Base-by-base conservation (phyloP, 805 yeast genomes). In the Komagataella mondaviorum region DNA sequence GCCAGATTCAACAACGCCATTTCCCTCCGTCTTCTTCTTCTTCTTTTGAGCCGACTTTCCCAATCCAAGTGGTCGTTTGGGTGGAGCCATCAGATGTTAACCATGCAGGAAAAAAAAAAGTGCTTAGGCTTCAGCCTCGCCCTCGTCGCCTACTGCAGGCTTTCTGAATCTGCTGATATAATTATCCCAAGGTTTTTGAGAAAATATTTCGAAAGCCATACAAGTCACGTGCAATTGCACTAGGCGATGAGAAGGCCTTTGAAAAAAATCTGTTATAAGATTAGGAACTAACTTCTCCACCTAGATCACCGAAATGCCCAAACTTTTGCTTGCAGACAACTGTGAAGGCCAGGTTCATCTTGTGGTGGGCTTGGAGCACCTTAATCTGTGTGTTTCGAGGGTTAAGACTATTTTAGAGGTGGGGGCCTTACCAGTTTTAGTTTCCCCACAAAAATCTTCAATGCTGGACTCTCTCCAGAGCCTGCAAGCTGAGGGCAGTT, bases 11-110 rank as follows among this genome's bases (percentile, higher is more conserved):
- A 50, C 50, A 23, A 62, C 60, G 16, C 54, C 59, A 16, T 57
- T 48, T 23, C 54, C 58, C 24, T 52, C 54, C 14, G 55, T 36
- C 20, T 53, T 50, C 20, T 44, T 48, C 44, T 45, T 36, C 16
- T 17, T 45, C n/a, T 52, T 54, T 56, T 6, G 52, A 49, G 81
- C 70, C 48, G 80, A 72, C 54, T 77, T 78, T 3, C 85, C 85
- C 51, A 83, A 62, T 23, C 88, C 88, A 51, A 78, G 62, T 6
- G 86, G 80, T 69, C 89, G 75, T 58, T 83, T 83, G 30, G 63
- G 60, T 23, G 76, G 82, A 83, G 77, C 78, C 23, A 50, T 60
- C 8, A 30, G 39, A 6, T 23, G 20, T 44, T 16, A 16, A 52
- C 53, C 45, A 49, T 55, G 16, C 51, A 54, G 44, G 56, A 54